Percentiles rank a stretch among this genome's conserved stretches.
These are phyloP conservation scores for Saccharomycopsis synnaedendra DNA, from an alignment of 805 yeast species.

Conservation along the genomic window DNA sequence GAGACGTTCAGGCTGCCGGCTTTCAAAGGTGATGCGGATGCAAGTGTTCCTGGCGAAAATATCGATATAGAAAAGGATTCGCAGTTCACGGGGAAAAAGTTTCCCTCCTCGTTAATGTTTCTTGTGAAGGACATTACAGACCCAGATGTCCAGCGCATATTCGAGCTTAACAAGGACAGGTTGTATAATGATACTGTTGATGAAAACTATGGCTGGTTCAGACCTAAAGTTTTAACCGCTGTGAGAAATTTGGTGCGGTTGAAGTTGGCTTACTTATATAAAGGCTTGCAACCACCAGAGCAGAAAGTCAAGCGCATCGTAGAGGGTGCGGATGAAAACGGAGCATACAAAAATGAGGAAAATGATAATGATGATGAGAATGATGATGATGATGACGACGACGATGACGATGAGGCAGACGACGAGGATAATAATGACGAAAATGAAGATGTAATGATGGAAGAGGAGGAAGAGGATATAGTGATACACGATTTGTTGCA, in stretches of 20 bases:
- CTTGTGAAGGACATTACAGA: slow-evolving; percentile 75
- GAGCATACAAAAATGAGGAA: slow-evolving; percentile 4
- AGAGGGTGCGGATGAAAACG: slow-evolving; percentile 19
- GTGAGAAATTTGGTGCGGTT: slow-evolving; percentile 62
- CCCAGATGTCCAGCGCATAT: slow-evolving; percentile 38
- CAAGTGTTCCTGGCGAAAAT: slow-evolving; percentile 16
- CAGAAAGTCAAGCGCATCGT: slow-evolving; percentile 33
- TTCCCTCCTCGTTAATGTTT: slow-evolving; percentile 61
- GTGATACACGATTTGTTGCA: neutral
- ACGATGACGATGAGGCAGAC: slow-evolving; percentile 13
- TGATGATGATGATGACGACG: slow-evolving; percentile 19
- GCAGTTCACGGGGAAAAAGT: slow-evolving; percentile 55
- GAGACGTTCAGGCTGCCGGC: slow-evolving; percentile 61
- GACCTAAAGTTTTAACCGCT: slow-evolving; percentile 46
- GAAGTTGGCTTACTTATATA: slow-evolving; percentile 50
- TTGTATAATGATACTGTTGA: slow-evolving; percentile 19
- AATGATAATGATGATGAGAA: slow-evolving; percentile 16
- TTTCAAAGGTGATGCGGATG: slow-evolving; percentile 19
- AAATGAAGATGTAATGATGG: neutral
- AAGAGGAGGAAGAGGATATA: slow-evolving; percentile 1
- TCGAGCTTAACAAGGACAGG: slow-evolving; percentile 20
- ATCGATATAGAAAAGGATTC: slow-evolving; percentile 17
- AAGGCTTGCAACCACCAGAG: slow-evolving; percentile 35
- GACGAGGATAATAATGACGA: slow-evolving; percentile 11
- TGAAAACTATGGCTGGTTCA: slow-evolving; percentile 69